Conservation (phyloP, 2,329 filamentous ascomycete species). For the Gaeumannomyces tritici region DNA sequence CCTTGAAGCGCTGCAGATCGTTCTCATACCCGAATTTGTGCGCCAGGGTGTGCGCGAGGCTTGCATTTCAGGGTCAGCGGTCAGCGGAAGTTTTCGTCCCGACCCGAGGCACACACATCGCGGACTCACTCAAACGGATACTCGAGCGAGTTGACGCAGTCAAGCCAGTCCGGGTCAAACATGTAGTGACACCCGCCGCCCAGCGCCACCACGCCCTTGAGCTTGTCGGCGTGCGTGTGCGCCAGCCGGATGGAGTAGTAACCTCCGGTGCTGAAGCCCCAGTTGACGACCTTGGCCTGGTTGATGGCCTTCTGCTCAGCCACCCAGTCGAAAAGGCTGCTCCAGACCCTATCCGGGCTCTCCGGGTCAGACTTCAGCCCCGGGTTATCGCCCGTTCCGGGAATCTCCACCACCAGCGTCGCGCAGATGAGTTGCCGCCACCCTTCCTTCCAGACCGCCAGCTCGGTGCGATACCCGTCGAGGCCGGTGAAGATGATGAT, state of each 20-base stretch:
- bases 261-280: constrained; percentile 49
- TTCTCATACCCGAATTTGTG: constrained; percentile 25
- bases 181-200: constrained; percentile 50
- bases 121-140: constrained; percentile 41
- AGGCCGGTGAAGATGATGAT: constrained; percentile 14
- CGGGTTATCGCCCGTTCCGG: constrained; percentile 47
- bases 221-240: constrained; percentile 42
- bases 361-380: constrained; percentile 32
- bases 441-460: constrained; percentile 22
- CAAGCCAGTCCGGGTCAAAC: constrained; percentile 45
- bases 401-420: constrained; percentile 43
- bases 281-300: constrained; percentile 35
- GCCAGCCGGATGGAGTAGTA: constrained; percentile 48
- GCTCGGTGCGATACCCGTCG: constrained; percentile 19
- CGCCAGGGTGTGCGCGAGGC: constrained; percentile 12
- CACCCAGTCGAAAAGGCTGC: constrained; percentile 44
- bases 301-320: constrained; percentile 35
- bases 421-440: constrained; percentile 32
- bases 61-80: background rate
- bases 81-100: too few relatives aligned
- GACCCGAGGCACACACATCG: too few relatives aligned
- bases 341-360: constrained; percentile 43
- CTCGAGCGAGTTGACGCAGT: constrained; percentile 43
- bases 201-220: constrained; percentile 40
- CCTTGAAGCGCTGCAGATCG: constrained; percentile 19